Base-by-base conservation (phyloP, 2,329 filamentous ascomycete species). In the Lecanicillium sp. region DNA sequence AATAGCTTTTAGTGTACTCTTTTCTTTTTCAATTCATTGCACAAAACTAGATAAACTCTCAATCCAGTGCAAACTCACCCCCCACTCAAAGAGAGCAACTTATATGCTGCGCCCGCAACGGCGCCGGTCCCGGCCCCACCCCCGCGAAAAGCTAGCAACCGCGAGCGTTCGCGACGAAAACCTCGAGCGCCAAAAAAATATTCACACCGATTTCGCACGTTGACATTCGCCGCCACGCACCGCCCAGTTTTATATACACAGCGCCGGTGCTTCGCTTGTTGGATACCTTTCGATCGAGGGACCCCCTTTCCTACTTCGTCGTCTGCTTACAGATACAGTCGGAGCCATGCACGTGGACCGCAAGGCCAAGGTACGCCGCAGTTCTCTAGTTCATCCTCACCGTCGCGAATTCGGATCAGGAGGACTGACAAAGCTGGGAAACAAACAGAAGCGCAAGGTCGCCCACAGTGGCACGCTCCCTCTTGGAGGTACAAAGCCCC, bases 381-480 rank as follows among this genome's bases (percentile, higher is more conserved):
- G 9, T 39, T 36, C 15, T 35, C 37, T 30, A 30, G 8, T 14
- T 30, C 27, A 8, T 14, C 14, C 14, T 8, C 27, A 8, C 8
- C 27, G 8, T 30, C 27, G 8, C 27, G 8, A 30, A 8, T 30
- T 30, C 27, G 8, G 8, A 8, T 30, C 27, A 30, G 14, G 27
- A 8, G 8, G 14, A 30, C 27, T 14, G 8, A 30, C 8, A 8
- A 8, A 14, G 8, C 32, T 14, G 6, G 7, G n/a, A 6, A 6
- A 19, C 9, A n/a, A 38, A 29, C 38, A 51, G 49, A 51, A 44
- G 33, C 49, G 44, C 38, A 47, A 44, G 42, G 30, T 30, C 17
- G 41, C 37, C 10, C 26, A 37, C 35, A 21, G 15, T n/a, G 14
- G 20, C 36, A 35, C 42, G 5, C 29, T 35, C 21, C 32, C 42